Percentiles rank a stretch among this genome's conserved stretches.
Evolutionary conservation across 768 basidiomycete species (phyloP).

Genomic region (Tubosaeta brunneosetosa): DNA sequence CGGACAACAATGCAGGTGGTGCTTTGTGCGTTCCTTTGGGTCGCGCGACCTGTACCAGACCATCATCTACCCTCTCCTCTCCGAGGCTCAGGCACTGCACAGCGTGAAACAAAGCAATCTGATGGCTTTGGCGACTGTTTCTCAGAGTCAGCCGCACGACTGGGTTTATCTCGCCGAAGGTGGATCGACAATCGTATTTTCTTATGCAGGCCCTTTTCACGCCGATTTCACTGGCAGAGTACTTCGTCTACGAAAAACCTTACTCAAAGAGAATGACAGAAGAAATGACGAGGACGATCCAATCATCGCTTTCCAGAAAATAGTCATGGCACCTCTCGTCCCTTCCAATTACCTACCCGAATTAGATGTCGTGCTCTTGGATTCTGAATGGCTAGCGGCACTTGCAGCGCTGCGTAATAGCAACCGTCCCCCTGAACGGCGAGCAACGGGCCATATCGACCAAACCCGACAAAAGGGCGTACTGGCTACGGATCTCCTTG

Average conservation of each 20-base stretch:
- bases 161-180: conserved; percentile 93
- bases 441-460: conserved; percentile 57
- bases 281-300: conserved; percentile 36
- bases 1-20: not conserved
- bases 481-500: conserved; percentile 78
- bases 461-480: conserved; percentile 49
- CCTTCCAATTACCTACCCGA: conserved; percentile 55
- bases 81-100: too few relatives aligned
- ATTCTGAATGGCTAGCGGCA: conserved; percentile 53
- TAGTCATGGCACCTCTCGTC: conserved; percentile 63
- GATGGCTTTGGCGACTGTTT: conserved; percentile 16
- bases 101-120: too few relatives aligned
- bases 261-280: conserved; percentile 13
- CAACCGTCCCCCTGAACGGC: conserved; percentile 54
- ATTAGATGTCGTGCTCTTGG: conserved; percentile 44
- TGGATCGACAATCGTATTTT: conserved; percentile 86
- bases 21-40: too few relatives aligned
- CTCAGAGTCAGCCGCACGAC: conserved; percentile 37
- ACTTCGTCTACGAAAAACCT: conserved; percentile 69
- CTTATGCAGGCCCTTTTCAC: conserved; percentile 59
- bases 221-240: conserved; percentile 57
- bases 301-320: conserved; percentile 53
- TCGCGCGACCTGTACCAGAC: too few relatives aligned
- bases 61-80: too few relatives aligned
- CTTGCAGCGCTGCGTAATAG: conserved; percentile 45